Evolutionary conservation across 1,284 basidiomycete species (phyloP).

Genomic region (Leccinum subrobustum): DNA sequence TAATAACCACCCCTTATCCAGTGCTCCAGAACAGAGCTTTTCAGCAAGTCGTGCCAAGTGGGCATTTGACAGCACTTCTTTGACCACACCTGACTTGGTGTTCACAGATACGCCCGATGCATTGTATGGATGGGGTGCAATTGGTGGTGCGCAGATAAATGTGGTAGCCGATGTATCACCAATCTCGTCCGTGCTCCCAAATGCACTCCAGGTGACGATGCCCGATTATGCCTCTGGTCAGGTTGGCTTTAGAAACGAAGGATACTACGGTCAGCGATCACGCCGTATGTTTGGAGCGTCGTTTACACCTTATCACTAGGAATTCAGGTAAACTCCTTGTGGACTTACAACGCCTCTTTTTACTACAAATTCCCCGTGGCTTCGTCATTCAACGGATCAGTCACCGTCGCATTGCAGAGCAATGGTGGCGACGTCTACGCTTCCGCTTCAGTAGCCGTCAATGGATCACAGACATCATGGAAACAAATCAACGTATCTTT

Average conservation of each 20-base stretch:
- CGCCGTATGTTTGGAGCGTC: not conserved
- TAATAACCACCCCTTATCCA: slow-evolving; percentile 21
- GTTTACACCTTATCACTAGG: slow-evolving; percentile 38
- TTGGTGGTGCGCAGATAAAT: slow-evolving; percentile 47
- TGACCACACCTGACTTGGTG: not conserved
- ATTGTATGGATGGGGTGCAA: slow-evolving; percentile 53
- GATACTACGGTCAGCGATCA: slow-evolving; percentile 50
- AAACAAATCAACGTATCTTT: slow-evolving; percentile 49
- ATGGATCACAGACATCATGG: slow-evolving; percentile 52
- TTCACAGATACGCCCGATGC: slow-evolving; percentile 46
- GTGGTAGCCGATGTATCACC: slow-evolving; percentile 52
- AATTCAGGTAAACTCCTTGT: slow-evolving; percentile 56
- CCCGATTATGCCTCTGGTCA: slow-evolving; percentile 42
- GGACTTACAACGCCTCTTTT: slow-evolving; percentile 65
- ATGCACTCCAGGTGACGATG: slow-evolving; percentile 55
- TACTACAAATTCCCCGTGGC: slow-evolving; percentile 56
- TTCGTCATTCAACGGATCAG: slow-evolving; percentile 44
- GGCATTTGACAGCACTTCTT: not conserved
- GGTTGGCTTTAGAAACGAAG: slow-evolving; percentile 62
- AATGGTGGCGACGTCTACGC: slow-evolving; percentile 45
- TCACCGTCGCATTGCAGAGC: slow-evolving; percentile 50
- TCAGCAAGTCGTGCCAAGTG: slow-evolving; percentile 52
- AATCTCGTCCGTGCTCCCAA: slow-evolving; percentile 61
- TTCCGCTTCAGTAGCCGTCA: slow-evolving; percentile 40
- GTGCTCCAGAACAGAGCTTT: slow-evolving; percentile 61